Percentiles rank a stretch among this genome's conserved stretches.
phyloP scores from a whole-genome alignment of 2,329 filamentous ascomycete genomes.

The Microdochium bolleyi region DNA sequence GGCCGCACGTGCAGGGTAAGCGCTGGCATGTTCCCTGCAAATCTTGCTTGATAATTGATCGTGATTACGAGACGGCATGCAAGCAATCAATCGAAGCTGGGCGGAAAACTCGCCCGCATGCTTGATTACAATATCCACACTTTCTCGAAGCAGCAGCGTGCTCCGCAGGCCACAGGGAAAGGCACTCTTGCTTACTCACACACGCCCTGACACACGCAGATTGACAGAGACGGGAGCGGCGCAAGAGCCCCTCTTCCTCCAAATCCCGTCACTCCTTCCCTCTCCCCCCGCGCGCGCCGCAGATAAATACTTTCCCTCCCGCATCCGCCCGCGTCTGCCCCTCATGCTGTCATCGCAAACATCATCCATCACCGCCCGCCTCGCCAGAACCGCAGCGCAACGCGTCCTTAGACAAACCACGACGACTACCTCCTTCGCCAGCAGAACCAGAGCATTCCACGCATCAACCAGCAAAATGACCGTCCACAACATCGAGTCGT shows the following conservation, averaged over 20 bases:
- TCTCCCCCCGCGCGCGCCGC: neutral
- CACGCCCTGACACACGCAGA: too few relatives aligned
- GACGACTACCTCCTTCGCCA: neutral
- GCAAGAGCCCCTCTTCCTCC: neutral
- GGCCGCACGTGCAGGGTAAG: neutral
- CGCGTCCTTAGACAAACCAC: neutral
- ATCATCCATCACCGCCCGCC: neutral
- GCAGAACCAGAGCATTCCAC: conserved; percentile 22
- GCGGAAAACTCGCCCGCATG: too few relatives aligned
- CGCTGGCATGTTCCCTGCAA: neutral
- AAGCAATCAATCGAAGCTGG: too few relatives aligned
- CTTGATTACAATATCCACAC: too few relatives aligned
- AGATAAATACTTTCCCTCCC: neutral
- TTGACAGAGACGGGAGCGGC: too few relatives aligned
- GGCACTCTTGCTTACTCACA: too few relatives aligned
- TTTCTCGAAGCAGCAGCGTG: too few relatives aligned
- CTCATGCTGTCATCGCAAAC: neutral
- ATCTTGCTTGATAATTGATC: neutral
- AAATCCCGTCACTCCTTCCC: neutral
- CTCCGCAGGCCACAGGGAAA: too few relatives aligned
- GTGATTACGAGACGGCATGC: too few relatives aligned
- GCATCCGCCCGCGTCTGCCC: neutral
- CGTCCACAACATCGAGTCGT: conserved; percentile 30
- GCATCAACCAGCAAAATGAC: conserved; percentile 32
- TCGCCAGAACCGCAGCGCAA: neutral